phyloP scores from a whole-genome alignment of 1,284 basidiomycete genomes.

The Ustilago esculenta region DNA sequence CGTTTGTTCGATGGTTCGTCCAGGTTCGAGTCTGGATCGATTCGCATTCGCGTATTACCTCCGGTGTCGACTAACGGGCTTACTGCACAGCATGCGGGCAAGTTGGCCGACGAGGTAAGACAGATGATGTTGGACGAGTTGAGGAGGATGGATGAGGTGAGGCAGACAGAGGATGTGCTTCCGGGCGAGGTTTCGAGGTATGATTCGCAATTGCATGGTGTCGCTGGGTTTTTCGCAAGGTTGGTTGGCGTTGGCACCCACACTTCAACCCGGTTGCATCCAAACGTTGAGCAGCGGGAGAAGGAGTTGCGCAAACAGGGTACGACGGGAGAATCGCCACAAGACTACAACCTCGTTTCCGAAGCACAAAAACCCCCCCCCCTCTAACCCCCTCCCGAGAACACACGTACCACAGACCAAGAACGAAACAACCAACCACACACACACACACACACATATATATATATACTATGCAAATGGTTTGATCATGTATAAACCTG shows the following conservation, averaged over 20 bases:
- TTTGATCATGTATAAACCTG: too few species aligned
- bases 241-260: conserved; percentile 40
- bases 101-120: conserved; percentile 74
- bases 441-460: too few species aligned
- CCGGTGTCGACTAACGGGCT: conserved; percentile 79
- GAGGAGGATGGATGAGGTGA: conserved; percentile 43
- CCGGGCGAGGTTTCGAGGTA: neutral
- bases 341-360: conserved; percentile 50
- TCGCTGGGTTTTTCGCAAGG: conserved; percentile 38
- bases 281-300: conserved; percentile 30
- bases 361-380: conserved; percentile 41
- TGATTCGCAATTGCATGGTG: conserved; percentile 31
- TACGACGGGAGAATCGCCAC: conserved; percentile 31
- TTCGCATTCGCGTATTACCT: conserved; percentile 74
- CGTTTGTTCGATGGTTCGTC: conserved; percentile 78
- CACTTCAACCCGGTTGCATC: conserved; percentile 8
- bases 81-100: conserved; percentile 74
- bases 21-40: conserved; percentile 72
- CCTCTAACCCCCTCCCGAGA: too few species aligned
- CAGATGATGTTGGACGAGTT: conserved; percentile 49
- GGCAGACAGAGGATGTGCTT: conserved; percentile 22
- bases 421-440: too few species aligned
- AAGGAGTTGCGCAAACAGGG: conserved; percentile 30
- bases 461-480: too few species aligned
- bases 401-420: too few species aligned